Conservation (phyloP, 2,329 filamentous ascomycete genomes). For the Madurella mycetomatis region DNA sequence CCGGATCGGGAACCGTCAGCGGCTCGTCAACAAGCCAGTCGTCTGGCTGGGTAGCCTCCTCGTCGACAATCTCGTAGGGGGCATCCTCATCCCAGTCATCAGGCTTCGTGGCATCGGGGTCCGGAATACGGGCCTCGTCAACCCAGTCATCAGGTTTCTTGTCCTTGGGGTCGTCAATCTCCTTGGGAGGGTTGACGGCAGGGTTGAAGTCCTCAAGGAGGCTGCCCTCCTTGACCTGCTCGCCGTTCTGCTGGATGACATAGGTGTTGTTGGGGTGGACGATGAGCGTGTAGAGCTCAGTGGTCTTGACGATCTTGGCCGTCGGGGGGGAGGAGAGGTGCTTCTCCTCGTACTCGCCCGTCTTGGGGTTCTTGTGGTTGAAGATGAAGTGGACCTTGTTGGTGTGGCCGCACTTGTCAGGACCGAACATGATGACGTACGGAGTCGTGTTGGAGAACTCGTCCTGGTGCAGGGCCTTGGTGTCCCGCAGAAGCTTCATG, state of each 20-base stretch:
- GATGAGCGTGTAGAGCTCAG: constrained; percentile 92
- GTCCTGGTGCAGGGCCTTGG: constrained; percentile 91
- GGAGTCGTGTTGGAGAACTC: constrained; percentile 97
- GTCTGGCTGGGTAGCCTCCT: constrained; percentile 83
- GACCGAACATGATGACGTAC: constrained; percentile 99
- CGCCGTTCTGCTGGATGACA: constrained; percentile 85
- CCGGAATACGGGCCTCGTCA: constrained; percentile 83
- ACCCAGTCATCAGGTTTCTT: constrained; percentile 95
- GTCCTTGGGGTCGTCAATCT: constrained; percentile 94
- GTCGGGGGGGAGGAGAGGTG: constrained; percentile 80
- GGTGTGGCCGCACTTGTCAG: constrained; percentile 97
- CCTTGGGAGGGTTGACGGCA: constrained; percentile 86
- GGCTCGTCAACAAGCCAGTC: constrained; percentile 96
- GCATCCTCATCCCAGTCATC: constrained; percentile 99
- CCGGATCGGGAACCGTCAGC: constrained; percentile 77
- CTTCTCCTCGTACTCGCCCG: constrained; percentile 99
- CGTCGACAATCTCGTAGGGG: constrained; percentile 91
- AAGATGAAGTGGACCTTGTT: constrained; percentile 99
- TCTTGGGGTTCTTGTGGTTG: constrained; percentile 99
- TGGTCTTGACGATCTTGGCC: constrained; percentile 85
- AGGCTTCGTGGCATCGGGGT: constrained; percentile 92
- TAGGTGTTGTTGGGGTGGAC: constrained; percentile 96
- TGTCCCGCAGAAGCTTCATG: constrained; percentile 97
- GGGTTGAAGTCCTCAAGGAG: constrained; percentile 92
- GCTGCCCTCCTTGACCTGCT: constrained; percentile 80